Evolutionary conservation across 116 monocot species (phyloP), one percentile per base, ranked within the genome.

Genomic region (Dioscorea cayenensis): DNA sequence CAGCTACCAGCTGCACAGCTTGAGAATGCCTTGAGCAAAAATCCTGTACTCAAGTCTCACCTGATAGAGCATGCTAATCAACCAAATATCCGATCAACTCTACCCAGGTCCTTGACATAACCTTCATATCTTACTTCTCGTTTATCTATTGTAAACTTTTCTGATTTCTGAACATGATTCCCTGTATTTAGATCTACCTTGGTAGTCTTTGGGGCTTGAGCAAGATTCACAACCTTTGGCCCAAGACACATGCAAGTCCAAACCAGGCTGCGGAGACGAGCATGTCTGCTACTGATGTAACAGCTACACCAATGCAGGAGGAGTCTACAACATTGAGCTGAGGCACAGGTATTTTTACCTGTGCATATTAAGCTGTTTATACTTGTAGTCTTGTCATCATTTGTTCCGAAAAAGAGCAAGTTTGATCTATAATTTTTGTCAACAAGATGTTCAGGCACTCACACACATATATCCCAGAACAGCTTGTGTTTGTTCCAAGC

Each of bases 1-100:
- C 83, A 97, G 97, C 77, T 97, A 49, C 97, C 97, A 66, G 93
- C 90, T 36, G 81, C 88, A 61, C 97, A 97, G 66, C 86, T 97
- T 59, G 97, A 93, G 83, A 97, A 88, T 86, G 97, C 93, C 28
- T 72, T 97, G 76, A 90, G 72, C 74, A 90, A 77, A 75, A 90
- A 93, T 81, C 88, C 90, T 38, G 64, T 74, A 36, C 75, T 97
- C 50, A 90, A 78, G 75, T 62, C 86, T 59, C 84, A 82, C 19
- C 63, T 97, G 64, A 51, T 74, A 4, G 88, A 90, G 72, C 90
- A 93, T 80, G 97, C 93, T 7, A 86, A 69, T 70, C 97, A 93
- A 76, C 76, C 84, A 75, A 84, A 80, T 21, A 82, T 97, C 49
- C 76, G 83, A 65, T 77, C 93, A 18, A 80, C 90, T 68, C 75